phyloP scores from a whole-genome alignment of 176 grass and related monocot species.

The Musa beccarii region DNA sequence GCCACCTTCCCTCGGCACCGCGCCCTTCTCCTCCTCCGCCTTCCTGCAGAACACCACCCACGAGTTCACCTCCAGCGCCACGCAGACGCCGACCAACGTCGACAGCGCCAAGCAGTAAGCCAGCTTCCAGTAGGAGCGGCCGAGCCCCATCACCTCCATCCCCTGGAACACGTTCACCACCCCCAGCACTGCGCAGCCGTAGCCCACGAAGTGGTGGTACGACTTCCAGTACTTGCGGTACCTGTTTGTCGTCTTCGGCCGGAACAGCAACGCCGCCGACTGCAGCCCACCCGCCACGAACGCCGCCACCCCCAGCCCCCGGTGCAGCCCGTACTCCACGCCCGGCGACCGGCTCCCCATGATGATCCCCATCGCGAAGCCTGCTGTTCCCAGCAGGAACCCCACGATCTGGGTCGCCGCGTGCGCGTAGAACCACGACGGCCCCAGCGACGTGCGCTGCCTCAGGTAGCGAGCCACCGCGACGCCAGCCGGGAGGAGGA shows the following conservation, averaged over 20 bases:
- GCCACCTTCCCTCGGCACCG: conserved; percentile 28
- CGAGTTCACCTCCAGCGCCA: conserved; percentile 93
- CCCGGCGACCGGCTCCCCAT: conserved; percentile 65
- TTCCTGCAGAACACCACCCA: conserved; percentile 85
- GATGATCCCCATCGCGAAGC: conserved; percentile 73
- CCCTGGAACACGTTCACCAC: conserved; percentile 99
- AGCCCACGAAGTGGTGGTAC: conserved; percentile 96
- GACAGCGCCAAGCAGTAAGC: conserved; percentile 78
- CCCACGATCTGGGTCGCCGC: conserved; percentile 57
- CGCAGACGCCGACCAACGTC: conserved; percentile 53
- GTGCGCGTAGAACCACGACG: conserved; percentile 91
- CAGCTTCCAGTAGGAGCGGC: conserved; percentile 86
- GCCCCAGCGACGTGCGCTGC: conserved; percentile 41
- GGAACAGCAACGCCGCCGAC: conserved; percentile 76
- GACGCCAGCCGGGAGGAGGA: conserved; percentile 62
- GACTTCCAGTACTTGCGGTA: conserved; percentile 99
- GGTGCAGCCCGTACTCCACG: conserved; percentile 75
- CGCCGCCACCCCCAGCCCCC: conserved; percentile 66
- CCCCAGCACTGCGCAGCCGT: conserved; percentile 80
- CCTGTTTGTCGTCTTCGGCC: conserved; percentile 87
- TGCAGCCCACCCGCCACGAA: conserved; percentile 74
- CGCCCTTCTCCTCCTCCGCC: conserved; percentile 57
- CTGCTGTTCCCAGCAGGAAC: conserved; percentile 47
- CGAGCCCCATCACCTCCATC: conserved; percentile 83
- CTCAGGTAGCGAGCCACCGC: conserved; percentile 84